Conservation (phyloP, 2,329 filamentous ascomycete genomes). For the Amesomyces nigricolor region DNA sequence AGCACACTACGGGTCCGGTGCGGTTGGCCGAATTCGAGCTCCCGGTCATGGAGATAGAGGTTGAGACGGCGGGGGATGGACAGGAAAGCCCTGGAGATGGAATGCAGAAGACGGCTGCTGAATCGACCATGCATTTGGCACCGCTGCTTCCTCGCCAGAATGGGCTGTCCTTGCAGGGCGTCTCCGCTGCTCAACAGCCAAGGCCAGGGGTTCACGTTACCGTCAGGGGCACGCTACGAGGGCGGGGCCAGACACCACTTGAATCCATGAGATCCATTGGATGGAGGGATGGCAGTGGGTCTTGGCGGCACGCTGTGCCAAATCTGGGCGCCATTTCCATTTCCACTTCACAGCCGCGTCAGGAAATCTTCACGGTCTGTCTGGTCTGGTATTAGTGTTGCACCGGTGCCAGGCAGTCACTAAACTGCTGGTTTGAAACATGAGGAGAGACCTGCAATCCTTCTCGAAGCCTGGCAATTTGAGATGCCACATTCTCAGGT, state of each 20-base stretch:
- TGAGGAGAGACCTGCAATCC: neutral
- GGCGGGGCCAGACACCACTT: conserved; percentile 1
- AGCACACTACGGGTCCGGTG: neutral
- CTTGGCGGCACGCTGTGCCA: too few species aligned
- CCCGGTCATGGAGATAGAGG: neutral
- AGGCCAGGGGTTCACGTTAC: conserved; percentile 14
- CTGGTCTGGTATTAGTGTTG: neutral
- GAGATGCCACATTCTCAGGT: too few species aligned
- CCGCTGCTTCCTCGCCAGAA: conserved; percentile 9
- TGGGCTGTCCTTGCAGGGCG: conserved; percentile 10
- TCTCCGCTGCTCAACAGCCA: conserved; percentile 11
- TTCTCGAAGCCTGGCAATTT: conserved; percentile 1
- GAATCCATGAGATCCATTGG: too few species aligned
- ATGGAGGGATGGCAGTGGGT: neutral
- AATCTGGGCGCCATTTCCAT: too few species aligned
- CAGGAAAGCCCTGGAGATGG: neutral
- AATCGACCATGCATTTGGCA: conserved; percentile 13
- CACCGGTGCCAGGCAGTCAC: neutral
- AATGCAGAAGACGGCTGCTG: conserved; percentile 1
- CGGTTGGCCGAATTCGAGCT: neutral
- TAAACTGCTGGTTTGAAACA: conserved; percentile 2
- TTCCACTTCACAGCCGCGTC: neutral
- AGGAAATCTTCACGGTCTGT: conserved; percentile 1
- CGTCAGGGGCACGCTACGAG: conserved; percentile 16
- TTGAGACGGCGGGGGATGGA: neutral